phyloP scores from a whole-genome alignment of 805 yeast genomes.

The Candida yuanshanica region DNA sequence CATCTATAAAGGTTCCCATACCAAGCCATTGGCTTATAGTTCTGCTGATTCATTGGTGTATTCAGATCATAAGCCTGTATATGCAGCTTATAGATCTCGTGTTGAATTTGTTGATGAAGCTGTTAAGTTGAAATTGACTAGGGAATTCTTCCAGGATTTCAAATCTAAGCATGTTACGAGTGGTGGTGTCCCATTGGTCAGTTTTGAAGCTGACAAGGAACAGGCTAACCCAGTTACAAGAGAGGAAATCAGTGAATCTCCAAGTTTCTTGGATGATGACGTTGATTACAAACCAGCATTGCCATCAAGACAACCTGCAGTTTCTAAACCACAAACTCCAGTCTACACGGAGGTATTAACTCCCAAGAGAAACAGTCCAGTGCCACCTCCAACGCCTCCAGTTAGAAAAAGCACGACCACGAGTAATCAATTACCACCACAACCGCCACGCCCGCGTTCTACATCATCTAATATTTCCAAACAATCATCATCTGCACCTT shows the following conservation, averaged over 20 bases:
- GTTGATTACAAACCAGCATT: constrained; percentile 15
- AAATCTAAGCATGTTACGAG: constrained; percentile 33
- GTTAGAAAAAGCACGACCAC: constrained; percentile 7
- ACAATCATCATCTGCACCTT: constrained; percentile 1
- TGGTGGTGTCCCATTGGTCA: constrained; percentile 18
- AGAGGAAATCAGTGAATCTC: constrained; percentile 7
- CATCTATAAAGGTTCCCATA: constrained; percentile 50
- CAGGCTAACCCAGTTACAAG: not conserved
- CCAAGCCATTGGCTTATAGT: constrained; percentile 64
- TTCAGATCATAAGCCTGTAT: constrained; percentile 94
- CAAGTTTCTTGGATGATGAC: constrained; percentile 20
- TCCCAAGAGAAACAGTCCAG: constrained; percentile 17
- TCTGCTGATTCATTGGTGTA: constrained; percentile 51
- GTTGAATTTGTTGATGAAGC: constrained; percentile 68
- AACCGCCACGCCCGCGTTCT: constrained; percentile 11
- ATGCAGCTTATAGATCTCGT: constrained; percentile 61
- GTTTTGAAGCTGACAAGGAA: constrained; percentile 6
- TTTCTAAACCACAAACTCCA: constrained; percentile 2
- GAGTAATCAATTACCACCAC: constrained; percentile 5
- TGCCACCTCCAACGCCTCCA: constrained; percentile 14
- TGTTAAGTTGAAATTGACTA: constrained; percentile 47
- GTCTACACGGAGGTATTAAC: constrained; percentile 12
- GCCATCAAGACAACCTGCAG: constrained; percentile 10
- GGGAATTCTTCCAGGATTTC: constrained; percentile 54
- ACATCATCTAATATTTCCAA: not conserved